Evolutionary conservation across 2,329 filamentous ascomycete genomes (phyloP).

Genomic region (Neonectria hederae): DNA sequence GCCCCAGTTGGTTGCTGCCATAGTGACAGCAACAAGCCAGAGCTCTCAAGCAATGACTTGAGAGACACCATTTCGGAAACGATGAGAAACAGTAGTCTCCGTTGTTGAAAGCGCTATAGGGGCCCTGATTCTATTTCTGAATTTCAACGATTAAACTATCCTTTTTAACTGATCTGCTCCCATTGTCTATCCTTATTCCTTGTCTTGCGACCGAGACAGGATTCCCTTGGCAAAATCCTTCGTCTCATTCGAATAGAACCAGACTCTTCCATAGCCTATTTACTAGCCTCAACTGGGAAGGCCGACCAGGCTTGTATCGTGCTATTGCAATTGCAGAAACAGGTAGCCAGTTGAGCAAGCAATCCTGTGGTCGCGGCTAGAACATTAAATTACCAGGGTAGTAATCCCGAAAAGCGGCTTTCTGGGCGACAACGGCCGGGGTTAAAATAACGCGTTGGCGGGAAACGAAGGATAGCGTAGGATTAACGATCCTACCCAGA

Average conservation of each 20-base stretch:
- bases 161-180: no score
- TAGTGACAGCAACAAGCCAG: no score
- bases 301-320: not conserved
- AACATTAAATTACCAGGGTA: not conserved
- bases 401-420: not conserved
- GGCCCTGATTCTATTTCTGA: no score
- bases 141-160: no score
- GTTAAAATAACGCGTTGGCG: no score
- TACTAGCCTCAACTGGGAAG: not conserved
- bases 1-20: no score
- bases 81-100: no score
- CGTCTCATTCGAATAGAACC: not conserved
- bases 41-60: no score
- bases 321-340: not conserved
- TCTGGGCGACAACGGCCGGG: not conserved
- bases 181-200: no score
- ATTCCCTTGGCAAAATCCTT: not conserved
- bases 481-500: not conserved
- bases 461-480: not conserved
- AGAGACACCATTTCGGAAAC: no score
- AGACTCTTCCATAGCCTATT: not conserved
- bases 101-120: no score
- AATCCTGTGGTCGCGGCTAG: not conserved
- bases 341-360: not conserved
- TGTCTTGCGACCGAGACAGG: no score